Conservation (phyloP, 208 protist species). For the Trypanosoma rangeli region DNA sequence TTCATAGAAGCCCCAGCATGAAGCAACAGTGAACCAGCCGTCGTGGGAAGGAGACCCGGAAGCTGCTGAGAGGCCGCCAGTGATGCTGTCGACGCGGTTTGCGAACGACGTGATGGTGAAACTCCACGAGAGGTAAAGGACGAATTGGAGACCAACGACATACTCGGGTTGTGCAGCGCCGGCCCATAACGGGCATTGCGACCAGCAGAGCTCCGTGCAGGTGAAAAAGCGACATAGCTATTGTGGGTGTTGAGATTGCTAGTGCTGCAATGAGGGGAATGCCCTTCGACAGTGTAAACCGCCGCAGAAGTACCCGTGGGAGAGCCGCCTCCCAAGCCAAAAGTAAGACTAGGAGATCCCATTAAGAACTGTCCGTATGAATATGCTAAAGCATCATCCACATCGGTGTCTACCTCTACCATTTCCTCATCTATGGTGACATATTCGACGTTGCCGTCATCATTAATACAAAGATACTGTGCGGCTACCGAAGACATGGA, state of each 20-base stretch:
- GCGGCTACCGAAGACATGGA: conserved; percentile 32
- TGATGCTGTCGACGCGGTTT: conserved; percentile 33
- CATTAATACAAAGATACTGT: conserved; percentile 85
- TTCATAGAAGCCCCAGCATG: conserved; percentile 4
- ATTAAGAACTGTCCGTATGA: background rate
- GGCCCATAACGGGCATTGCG: conserved; percentile 11
- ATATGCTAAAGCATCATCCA: conserved; percentile 22
- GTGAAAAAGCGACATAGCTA: conserved; percentile 6
- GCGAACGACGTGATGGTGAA: conserved; percentile 51
- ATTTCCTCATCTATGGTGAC: conserved; percentile 67
- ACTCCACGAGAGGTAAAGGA: conserved; percentile 43
- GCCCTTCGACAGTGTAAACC: too few relatives aligned
- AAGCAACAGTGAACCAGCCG: conserved; percentile 8
- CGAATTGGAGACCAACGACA: conserved; percentile 24
- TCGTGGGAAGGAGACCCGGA: conserved; percentile 11
- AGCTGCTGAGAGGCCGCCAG: conserved; percentile 25
- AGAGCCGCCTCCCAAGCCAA: conserved; percentile 7
- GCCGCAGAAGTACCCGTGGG: background rate
- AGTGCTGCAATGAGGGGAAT: background rate
- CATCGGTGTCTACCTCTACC: conserved; percentile 38
- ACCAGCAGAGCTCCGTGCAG: conserved; percentile 11
- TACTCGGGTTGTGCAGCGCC: conserved; percentile 18
- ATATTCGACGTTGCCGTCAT: conserved; percentile 78
- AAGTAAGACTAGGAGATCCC: conserved; percentile 9
- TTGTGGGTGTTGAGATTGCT: conserved; percentile 13